Percentiles rank a stretch among this genome's conserved stretches.
These are phyloP conservation scores for Raphanus raphanistrum DNA, from an alignment of 345 rosid species.

Conservation along the genomic window DNA sequence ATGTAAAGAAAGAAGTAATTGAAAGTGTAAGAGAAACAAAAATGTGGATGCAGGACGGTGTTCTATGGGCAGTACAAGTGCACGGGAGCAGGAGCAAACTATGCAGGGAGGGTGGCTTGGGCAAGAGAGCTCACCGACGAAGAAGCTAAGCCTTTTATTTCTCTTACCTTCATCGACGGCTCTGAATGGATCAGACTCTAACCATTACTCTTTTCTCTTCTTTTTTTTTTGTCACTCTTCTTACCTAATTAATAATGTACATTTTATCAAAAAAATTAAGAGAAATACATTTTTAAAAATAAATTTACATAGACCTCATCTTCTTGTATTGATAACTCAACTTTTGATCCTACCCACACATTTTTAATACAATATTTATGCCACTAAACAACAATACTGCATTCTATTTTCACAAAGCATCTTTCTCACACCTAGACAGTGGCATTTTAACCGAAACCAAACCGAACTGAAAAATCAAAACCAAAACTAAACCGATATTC, in stretches of 20 bases:
- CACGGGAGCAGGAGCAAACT: slow-evolving; percentile 80
- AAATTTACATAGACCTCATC: no score
- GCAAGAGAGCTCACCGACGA: slow-evolving; percentile 80
- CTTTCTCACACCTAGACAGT: no score
- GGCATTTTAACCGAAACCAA: no score
- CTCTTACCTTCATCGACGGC: slow-evolving; percentile 82
- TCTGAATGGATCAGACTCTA: slow-evolving; percentile 78
- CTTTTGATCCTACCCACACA: background rate
- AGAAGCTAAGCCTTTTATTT: slow-evolving; percentile 87
- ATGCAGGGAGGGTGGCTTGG: slow-evolving; percentile 88
- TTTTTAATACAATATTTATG: no score
- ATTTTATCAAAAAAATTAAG: slow-evolving; percentile 2
- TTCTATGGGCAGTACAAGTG: slow-evolving; percentile 97
- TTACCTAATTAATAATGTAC: slow-evolving; percentile 14
- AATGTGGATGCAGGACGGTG: slow-evolving; percentile 71
- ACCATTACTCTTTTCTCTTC: background rate
- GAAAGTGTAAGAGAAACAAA: background rate
- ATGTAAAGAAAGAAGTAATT: background rate
- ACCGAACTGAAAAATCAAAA: no score
- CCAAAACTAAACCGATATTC: no score
- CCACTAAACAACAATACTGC: no score
- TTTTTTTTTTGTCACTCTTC: background rate
- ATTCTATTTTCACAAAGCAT: no score
- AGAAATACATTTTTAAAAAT: background rate
- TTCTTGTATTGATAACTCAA: background rate